A percentile compares a stretch with the other conserved stretches of the same genome.
phyloP scores from a whole-genome alignment of 257 asterid genomes.

The Solanum sparsipilum region DNA sequence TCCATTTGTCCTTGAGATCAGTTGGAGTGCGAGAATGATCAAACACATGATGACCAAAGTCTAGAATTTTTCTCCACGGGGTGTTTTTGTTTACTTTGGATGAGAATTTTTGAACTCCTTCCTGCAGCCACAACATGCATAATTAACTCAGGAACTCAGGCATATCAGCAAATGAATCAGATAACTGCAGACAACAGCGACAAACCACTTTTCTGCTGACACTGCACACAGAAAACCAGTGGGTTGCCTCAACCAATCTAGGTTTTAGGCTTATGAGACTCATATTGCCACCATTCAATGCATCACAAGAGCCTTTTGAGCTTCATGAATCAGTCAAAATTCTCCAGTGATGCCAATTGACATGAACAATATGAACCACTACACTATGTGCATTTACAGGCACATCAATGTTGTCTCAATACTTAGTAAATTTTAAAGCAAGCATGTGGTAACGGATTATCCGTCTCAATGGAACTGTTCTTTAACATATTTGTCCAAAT shows the following conservation, averaged over 20 bases:
- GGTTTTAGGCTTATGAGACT: background rate
- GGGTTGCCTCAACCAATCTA: background rate
- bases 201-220: background rate
- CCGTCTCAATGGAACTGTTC: background rate
- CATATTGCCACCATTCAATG: background rate
- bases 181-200: background rate
- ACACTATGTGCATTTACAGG: background rate
- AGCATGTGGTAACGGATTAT: background rate
- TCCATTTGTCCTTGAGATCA: constrained; percentile 74
- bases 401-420: background rate
- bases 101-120: constrained; percentile 29
- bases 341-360: background rate
- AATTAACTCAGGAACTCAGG: background rate
- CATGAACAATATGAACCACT: background rate
- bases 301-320: background rate
- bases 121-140: constrained; percentile 21
- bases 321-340: background rate
- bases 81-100: constrained; percentile 10
- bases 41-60: constrained; percentile 34
- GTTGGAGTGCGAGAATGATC: constrained; percentile 43
- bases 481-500: background rate
- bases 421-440: background rate
- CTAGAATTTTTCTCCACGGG: constrained; percentile 61
- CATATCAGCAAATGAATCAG: background rate
- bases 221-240: background rate